Evolutionary conservation across 306 rosid species (phyloP), one percentile per base, ranked within the genome.

Genomic region (Cicer cuneatum): DNA sequence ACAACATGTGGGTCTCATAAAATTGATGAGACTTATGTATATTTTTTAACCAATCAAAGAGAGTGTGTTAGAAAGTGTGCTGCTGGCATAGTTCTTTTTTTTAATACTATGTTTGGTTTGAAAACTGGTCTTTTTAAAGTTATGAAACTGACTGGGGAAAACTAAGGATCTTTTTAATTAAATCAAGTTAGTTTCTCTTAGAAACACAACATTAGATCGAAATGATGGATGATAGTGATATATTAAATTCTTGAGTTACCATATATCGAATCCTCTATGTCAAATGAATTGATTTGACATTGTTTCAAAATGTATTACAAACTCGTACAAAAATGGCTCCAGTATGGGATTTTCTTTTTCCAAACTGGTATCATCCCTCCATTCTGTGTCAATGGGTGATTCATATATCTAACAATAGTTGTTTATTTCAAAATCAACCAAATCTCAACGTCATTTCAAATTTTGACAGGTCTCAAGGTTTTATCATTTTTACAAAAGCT

Each of bases 81-180:
- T 18, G 79, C 72, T 64, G 76, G 76, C 59, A 64, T 67, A 3
- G 74, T 45, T 67, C 21, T 64, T 48, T 48, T 35, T 51, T 13
- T 57, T 46, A 38, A 12, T 66, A 29, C 45, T 72, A 10, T 59
- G 72, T 45, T 39, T 1, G 8, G 47, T 15, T 40, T 15, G 48
- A 39, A 62, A 73, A 67, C 49, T 29, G 37, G n/a, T n/a, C 49
- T 61, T 40, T 24, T 35, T 12, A 13, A 12, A 3, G 21, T 24
- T 53, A 64, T 16, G 68, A 58, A 65, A 43, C 83, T 65, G 42
- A 66, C 65, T 67, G 66, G 45, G 37, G 57, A 71, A 66, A 85
- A 72, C 64, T 10, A 1, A 10, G 13, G n/a, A 64, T 64, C 8
- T 64, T 16, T 16, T 16, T n/a, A 9, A 38, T 29, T 4, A 37